Conservation (phyloP, 345 rosid species). For the Ricinus communis region DNA sequence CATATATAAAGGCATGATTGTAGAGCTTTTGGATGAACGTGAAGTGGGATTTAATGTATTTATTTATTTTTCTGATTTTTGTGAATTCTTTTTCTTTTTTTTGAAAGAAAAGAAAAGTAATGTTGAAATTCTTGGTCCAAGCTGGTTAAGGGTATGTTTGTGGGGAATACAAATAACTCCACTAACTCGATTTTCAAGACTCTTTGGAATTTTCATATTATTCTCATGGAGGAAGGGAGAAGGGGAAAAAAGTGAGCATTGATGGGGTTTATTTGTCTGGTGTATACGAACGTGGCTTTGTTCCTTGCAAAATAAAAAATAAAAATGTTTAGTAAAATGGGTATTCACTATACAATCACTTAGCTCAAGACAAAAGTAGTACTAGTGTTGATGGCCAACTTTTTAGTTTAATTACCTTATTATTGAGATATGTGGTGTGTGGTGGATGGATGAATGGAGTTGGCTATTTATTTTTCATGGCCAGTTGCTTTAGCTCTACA, state of each 20-base stretch:
- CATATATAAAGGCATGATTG: conserved; percentile 60
- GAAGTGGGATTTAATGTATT: conserved; percentile 28
- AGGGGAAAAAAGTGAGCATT: conserved; percentile 22
- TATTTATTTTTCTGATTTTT: not conserved
- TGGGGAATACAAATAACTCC: conserved; percentile 56
- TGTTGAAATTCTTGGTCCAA: conserved; percentile 38
- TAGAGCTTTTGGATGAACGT: conserved; percentile 36
- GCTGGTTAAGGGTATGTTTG: conserved; percentile 53
- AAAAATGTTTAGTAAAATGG: not conserved
- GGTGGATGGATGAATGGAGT: not conserved
- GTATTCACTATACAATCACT: not conserved
- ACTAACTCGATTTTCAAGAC: conserved; percentile 70
- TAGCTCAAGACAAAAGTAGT: conserved; percentile 41
- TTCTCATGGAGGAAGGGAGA: conserved; percentile 27
- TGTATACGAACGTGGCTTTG: conserved; percentile 35
- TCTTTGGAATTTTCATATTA: conserved; percentile 46
- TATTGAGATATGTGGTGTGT: conserved; percentile 28
- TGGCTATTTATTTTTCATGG: not conserved
- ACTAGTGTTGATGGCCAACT: conserved; percentile 38
- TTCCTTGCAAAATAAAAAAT: not conserved
- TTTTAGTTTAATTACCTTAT: conserved; percentile 51
- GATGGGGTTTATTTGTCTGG: conserved; percentile 43
- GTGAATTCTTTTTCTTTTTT: not conserved
- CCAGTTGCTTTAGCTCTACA: conserved; percentile 21
- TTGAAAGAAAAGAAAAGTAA: conserved; percentile 17